Base-by-base conservation (phyloP, 1,284 basidiomycete species). In the Laetiporus sulphureus region DNA sequence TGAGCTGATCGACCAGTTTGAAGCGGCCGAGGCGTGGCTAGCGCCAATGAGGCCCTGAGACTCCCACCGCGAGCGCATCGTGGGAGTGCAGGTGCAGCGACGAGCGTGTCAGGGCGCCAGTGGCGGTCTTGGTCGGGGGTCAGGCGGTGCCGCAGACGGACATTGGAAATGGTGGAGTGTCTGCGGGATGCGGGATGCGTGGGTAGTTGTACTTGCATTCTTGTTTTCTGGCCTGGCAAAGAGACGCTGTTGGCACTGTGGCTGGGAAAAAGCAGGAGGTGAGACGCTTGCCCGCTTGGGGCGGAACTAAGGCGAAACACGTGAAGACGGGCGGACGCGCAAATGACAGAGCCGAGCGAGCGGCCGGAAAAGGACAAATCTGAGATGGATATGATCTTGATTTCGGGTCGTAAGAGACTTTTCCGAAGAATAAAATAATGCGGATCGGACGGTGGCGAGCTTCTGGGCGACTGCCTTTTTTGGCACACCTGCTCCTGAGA, bases 1-100 rank as follows among this genome's bases (percentile, higher is more conserved):
- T 33, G 85, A 93, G 60, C 66, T 98, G 63, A 89, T 89, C 59
- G 83, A 88, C 64, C 89, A 95, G 69, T 99, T 99, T 65, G 91
- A 95, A 69, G 81, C 81, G 44, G 95, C 95, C 13, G 89, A 98
- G 65, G 77, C 77, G 47, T 98, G 93, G 93, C 70, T 98, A 55
- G 79, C 76, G 54, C 92, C 91, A 43, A 92, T 93, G 88, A 70
- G 90, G 55, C 89, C 89, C 50, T 91, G 70, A n/a, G 73, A 51
- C 44, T 49, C 48, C 30, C 48, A 51, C 46, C 37, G 23, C 41
- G 30, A 37, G 47, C 23, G 24, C 33, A 24, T 12, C 24, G 18
- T 21, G 24, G 36, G 36, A 24, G 15, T 12, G 24, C 10, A 10
- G 27, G 31, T 10, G 24, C 15, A n/a, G 30, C 29, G 31, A 20